Base-by-base conservation (phyloP, 2,329 filamentous ascomycete genomes). In the Hymenoscyphus repandus region DNA sequence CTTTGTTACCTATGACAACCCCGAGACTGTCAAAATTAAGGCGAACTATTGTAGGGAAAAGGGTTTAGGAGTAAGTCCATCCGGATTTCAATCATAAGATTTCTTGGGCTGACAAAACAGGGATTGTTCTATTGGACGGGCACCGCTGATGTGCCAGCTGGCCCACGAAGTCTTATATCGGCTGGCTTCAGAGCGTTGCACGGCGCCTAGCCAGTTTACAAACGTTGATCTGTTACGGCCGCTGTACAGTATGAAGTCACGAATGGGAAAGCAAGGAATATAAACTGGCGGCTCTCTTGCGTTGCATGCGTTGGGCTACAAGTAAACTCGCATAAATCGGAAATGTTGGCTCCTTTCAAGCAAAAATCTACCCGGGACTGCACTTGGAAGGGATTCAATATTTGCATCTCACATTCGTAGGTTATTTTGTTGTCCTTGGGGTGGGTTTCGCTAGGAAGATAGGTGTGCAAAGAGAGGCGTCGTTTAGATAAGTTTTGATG, bases 41-140 rank as follows among this genome's bases (percentile, higher is more conserved):
- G 88, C 85, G 1, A 72, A 74, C 6, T 92, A 85, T 66, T 88
- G 83, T 66, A 85, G 81, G 61, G 78, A 86, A 60, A 83, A 85
- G 60, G 78, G 79, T 27, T 72, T 93, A 15, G 88, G 83, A 27
- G 78, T 82, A 53, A 53, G 64, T n/a, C 17, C 20, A 52, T 46
- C 32, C 20, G 5, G 11, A 40, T 5, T 4, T 17, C 38, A n/a
- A 38, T 41, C 22, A n/a, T 31, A 22, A 47, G n/a, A 44, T 27
- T 57, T 39, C 53, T 43, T 40, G 13, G 32, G 17, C 18, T 40
- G n/a, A 47, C 41, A 4, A 6, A 45, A 27, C 59, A 82, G 79
- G 88, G 88, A 0, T 69, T 93, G 7, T 92, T 90, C 66, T 93
- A 91, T 68, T 91, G 86, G 85, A 83, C 85, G 47, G 86, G 83